Base-by-base conservation (phyloP, 176 grass and related monocot genomes). In the Eremochloa ophiuroides region DNA sequence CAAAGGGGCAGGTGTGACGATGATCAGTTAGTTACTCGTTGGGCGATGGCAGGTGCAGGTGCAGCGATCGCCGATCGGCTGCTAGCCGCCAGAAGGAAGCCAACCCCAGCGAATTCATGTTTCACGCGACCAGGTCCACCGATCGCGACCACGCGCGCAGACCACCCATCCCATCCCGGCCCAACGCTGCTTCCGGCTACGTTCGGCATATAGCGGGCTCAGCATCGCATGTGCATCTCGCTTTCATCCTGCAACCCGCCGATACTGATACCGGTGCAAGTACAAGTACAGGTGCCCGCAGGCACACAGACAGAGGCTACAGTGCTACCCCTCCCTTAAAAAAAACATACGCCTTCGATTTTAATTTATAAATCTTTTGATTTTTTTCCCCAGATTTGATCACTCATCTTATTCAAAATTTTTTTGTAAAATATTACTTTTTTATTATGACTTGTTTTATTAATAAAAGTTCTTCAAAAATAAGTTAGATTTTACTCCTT, bases 31-130 rank as follows among this genome's bases (percentile, higher is more conserved):
- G 79, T 76, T 77, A 64, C 59, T 66, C 30, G 62, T 79, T 88
- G 86, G 86, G 74, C 29, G 66, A 13, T 37, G 80, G 80, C 80
- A 47, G 86, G 86, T 34, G 2, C 33, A 34, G 33, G 66, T 83
- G 74, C 63, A 61, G 35, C 64, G 79, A 33, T 2, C 58, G 3
- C 62, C 28, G 16, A 3, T 7, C 74, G 17, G 17, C n/a, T n/a
- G 5, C 23, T 15, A 28, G 11, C 58, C 58, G 55, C 55, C n/a
- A 1, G 9, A 4, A n/a, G 2, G 58, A 25, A n/a, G 9, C 27
- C 4, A 1, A 0, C 12, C 15, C 1, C 1, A 10, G 43, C 43
- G 77, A 53, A 69, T 69, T 80, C 64, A 80, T 69, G 78, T 28
- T 10, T 48, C 77, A 67, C 28, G 74, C 4, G 33, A 66, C 42